Evolutionary conservation across 768 basidiomycete species (phyloP), one percentile per base, ranked within the genome.

Genomic region (Macrolepiota fuliginosa): DNA sequence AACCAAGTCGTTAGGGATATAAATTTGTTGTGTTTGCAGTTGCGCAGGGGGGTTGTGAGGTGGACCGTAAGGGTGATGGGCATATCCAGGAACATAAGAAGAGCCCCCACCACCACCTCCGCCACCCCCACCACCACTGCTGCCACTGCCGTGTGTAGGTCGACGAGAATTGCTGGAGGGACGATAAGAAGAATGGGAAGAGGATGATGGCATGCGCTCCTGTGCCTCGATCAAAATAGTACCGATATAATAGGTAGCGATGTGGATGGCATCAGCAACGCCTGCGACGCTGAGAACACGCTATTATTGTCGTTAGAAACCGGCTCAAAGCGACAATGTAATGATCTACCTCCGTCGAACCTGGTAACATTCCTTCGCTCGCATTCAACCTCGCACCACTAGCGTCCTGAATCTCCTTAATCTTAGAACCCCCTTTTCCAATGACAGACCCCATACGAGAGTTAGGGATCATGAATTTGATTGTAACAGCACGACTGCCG

Each of bases 391-490:
- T 81, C 15, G 97, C 97, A 37, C 97, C 97, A 65, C 92, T 94
- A 27, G 97, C 97, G 69, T 99, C 97, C 72, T 99, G 97, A 65
- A 99, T 99, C 77, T 99, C 97, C 79, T 98, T 98, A 74, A 99
- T 99, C 76, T 99, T 99, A 39, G 90, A 89, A 35, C 97, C 97
- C 64, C 90, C 92, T 74, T 97, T 98, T 60, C 97, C 97, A 69
- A 99, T 99, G 63, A 98, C 94, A 17, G 95, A 97, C 45, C 96
- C 96, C 96, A 98, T 98, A 62, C 96, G 91, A 10, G 94, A 96
- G 76, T 98, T 98, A 65, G 96, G 96, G 61, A 98, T 97, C 91
- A 98, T 98, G 72, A 94, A 98, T 74, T 98, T 98, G 82, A 99
- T 98, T 32, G 97, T 98, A 58, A 99, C 97, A 29, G 97, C 96